A percentile compares a stretch with the other conserved stretches of the same genome.
Conservation (phyloP, 1,284 basidiomycete species). For the Papiliotrema nemorosa region DNA sequence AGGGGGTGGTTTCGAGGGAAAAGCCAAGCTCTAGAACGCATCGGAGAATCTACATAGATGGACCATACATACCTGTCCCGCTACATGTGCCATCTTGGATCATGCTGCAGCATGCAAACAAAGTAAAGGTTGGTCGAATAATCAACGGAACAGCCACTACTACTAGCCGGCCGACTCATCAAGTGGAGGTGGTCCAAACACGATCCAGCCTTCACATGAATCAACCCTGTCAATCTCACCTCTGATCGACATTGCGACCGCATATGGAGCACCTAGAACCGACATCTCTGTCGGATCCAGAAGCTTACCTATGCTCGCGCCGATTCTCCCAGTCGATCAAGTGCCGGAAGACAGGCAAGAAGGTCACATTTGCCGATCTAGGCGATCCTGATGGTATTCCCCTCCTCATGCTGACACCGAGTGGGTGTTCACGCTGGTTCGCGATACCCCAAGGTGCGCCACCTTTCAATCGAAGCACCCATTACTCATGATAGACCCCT, state of each 20-base stretch:
- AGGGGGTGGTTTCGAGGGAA: slow-evolving; percentile 25
- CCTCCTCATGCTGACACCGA: slow-evolving; percentile 37
- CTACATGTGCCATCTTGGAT: too few relatives aligned
- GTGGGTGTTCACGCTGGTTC: slow-evolving; percentile 44
- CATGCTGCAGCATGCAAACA: too few relatives aligned
- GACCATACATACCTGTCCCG: too few relatives aligned
- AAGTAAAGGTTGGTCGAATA: too few relatives aligned
- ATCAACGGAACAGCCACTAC: too few relatives aligned
- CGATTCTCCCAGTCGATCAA: slow-evolving; percentile 35
- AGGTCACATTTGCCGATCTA: slow-evolving; percentile 39
- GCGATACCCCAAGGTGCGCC: slow-evolving; percentile 40
- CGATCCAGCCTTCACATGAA: not conserved
- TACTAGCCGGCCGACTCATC: too few relatives aligned
- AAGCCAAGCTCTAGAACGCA: slow-evolving; percentile 28
- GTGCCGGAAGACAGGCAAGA: slow-evolving; percentile 36
- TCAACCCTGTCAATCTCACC: not conserved
- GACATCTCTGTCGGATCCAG: slow-evolving; percentile 23
- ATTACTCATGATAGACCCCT: slow-evolving; percentile 28
- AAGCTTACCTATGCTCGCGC: slow-evolving; percentile 27
- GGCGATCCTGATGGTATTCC: slow-evolving; percentile 40
- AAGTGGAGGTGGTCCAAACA: slow-evolving; percentile 5
- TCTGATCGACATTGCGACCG: not conserved
- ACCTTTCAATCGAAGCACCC: not conserved
- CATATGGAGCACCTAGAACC: not conserved
- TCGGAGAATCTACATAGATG: not conserved